Evolutionary conservation across 75 land plant species (phyloP).

Genomic region (Pseudotsuga menziesii): DNA sequence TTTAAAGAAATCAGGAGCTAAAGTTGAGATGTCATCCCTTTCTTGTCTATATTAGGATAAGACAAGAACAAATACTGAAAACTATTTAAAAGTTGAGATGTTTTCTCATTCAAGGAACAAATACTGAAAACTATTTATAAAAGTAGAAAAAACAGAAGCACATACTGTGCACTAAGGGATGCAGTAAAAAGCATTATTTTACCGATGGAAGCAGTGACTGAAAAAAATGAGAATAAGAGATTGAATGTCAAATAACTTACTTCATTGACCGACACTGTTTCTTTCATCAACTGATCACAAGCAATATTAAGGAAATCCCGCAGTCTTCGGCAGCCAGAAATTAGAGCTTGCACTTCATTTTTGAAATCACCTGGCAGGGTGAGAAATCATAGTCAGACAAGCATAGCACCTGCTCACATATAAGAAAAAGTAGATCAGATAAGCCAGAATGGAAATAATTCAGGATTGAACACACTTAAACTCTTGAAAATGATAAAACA

Average conservation of each 20-base stretch:
- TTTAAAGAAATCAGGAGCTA: too few relatives aligned
- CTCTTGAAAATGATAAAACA: conserved; percentile 1
- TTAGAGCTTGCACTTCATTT: conserved; percentile 48
- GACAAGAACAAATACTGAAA: too few relatives aligned
- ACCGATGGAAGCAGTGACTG: neutral
- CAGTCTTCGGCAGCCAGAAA: conserved; percentile 56
- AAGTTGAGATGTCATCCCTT: too few relatives aligned
- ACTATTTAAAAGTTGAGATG: too few relatives aligned
- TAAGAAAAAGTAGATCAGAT: neutral
- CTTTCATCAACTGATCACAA: conserved; percentile 33
- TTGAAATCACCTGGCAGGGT: conserved; percentile 36
- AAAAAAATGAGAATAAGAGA: neutral
- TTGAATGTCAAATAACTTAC: conserved; percentile 26
- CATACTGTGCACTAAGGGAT: too few relatives aligned
- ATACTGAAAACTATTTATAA: too few relatives aligned
- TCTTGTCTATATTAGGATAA: too few relatives aligned
- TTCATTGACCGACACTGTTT: conserved; percentile 33
- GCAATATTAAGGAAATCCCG: conserved; percentile 45
- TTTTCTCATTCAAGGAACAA: too few relatives aligned
- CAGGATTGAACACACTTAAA: neutral
- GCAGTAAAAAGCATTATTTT: neutral
- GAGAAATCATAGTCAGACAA: conserved; percentile 10
- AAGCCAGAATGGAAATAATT: neutral
- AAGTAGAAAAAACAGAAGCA: too few relatives aligned
- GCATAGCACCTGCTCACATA: conserved; percentile 4